A percentile compares a stretch with the other conserved stretches of the same genome.
phyloP scores from a whole-genome alignment of 345 rosid genomes.

The Eucalyptus leucophloia region DNA sequence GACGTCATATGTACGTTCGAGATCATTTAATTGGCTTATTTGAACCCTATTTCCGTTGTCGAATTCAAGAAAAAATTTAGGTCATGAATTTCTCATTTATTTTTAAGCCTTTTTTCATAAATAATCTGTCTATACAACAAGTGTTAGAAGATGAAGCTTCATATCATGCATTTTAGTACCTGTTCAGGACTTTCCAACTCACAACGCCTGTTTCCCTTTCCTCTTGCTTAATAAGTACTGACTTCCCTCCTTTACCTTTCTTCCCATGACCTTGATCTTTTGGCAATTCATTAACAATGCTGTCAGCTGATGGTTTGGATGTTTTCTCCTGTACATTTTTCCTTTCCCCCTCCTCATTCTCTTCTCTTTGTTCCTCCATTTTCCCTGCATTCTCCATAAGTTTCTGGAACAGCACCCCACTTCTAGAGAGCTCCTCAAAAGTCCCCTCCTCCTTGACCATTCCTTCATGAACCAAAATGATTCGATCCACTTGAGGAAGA shows the following conservation, averaged over 20 bases:
- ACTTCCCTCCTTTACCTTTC: conserved; percentile 50
- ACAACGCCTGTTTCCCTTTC: conserved; percentile 89
- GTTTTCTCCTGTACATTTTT: conserved; percentile 5
- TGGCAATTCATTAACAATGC: not conserved
- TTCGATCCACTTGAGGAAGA: conserved; percentile 84
- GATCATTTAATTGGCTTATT: not conserved
- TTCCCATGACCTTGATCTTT: conserved; percentile 7
- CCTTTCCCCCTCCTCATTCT: conserved; percentile 9
- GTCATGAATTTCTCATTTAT: not conserved
- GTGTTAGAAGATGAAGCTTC: not conserved
- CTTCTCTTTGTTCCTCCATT: conserved; percentile 58
- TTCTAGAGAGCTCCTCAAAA: conserved; percentile 69
- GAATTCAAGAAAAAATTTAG: not conserved
- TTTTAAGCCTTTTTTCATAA: not conserved
- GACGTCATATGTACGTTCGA: not conserved
- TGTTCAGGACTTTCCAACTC: conserved; percentile 70
- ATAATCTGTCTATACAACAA: not conserved
- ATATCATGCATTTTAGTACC: conserved; percentile 24
- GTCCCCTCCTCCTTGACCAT: conserved; percentile 80
- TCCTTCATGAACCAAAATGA: conserved; percentile 69
- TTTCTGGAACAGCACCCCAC: conserved; percentile 61
- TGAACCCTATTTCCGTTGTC: not conserved
- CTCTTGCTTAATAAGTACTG: conserved; percentile 82
- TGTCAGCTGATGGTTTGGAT: conserved; percentile 22
- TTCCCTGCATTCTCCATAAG: conserved; percentile 95